phyloP scores from a whole-genome alignment of 345 rosid species.

The Eucalyptus regnans region DNA sequence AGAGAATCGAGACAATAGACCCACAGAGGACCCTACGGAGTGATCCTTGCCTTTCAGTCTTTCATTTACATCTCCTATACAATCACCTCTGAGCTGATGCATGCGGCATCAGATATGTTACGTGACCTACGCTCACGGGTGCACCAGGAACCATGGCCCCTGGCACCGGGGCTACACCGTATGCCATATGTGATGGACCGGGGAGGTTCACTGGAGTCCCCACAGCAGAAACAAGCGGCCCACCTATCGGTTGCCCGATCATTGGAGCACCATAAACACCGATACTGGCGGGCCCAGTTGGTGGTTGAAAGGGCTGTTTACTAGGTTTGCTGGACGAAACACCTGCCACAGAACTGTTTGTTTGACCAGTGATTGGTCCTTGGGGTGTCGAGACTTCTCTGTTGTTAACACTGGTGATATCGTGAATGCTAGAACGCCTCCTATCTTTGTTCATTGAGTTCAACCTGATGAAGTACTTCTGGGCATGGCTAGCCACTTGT shows the following conservation, averaged over 20 bases:
- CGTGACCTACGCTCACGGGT: constrained; percentile 58
- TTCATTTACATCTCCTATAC: background rate
- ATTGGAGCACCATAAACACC: constrained; percentile 54
- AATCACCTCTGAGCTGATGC: constrained; percentile 65
- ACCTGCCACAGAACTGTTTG: constrained; percentile 42
- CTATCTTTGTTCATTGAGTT: constrained; percentile 94
- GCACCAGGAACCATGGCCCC: constrained; percentile 71
- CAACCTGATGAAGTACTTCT: constrained; percentile 83
- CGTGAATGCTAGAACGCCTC: constrained; percentile 93
- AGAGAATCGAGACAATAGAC: background rate
- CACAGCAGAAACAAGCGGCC: constrained; percentile 79
- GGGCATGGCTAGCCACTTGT: constrained; percentile 99
- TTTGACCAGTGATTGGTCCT: constrained; percentile 92
- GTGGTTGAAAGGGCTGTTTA: constrained; percentile 49
- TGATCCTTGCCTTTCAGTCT: background rate
- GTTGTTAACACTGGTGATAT: constrained; percentile 75
- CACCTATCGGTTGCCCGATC: constrained; percentile 77
- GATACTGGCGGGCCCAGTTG: constrained; percentile 28
- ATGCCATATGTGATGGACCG: constrained; percentile 58
- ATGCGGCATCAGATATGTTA: constrained; percentile 66
- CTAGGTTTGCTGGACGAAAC: constrained; percentile 39
- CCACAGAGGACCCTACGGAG: background rate
- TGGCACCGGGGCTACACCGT: constrained; percentile 60
- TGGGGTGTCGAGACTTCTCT: constrained; percentile 59
- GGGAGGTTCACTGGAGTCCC: constrained; percentile 91